Evolutionary conservation across 1,284 basidiomycete species (phyloP).

Genomic region (Rhodotorula sp.): DNA sequence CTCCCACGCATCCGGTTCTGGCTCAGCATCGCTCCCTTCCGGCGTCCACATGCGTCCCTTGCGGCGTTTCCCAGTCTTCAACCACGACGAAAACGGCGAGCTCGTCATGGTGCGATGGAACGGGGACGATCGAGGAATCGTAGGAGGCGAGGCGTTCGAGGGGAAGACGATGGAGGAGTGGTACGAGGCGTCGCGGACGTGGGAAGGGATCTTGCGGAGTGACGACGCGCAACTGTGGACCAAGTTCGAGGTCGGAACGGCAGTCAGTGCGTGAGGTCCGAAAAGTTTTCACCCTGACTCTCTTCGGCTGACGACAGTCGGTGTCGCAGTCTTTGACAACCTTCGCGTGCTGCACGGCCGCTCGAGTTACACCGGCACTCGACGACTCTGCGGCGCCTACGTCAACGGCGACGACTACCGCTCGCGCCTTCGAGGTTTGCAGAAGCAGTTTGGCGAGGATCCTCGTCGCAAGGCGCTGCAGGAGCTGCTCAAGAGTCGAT

Average conservation of each 20-base stretch:
- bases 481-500: neutral
- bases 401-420: constrained; percentile 85
- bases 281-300: neutral
- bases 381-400: constrained; percentile 94
- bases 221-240: constrained; percentile 88
- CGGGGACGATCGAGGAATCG: constrained; percentile 84
- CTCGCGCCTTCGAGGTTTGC: constrained; percentile 69
- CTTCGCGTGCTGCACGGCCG: constrained; percentile 92
- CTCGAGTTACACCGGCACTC: constrained; percentile 78
- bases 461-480: neutral
- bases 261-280: constrained; percentile 66
- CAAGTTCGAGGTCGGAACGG: constrained; percentile 79
- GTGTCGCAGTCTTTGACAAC: constrained; percentile 75
- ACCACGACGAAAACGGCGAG: constrained; percentile 66
- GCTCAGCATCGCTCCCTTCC: constrained; percentile 63
- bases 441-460: constrained; percentile 27
- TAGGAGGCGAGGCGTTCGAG: constrained; percentile 66
- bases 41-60: constrained; percentile 66
- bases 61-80: constrained; percentile 51
- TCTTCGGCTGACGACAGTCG: neutral
- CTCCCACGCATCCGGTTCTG: constrained; percentile 84
- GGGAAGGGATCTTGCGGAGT: constrained; percentile 73
- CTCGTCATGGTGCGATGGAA: constrained; percentile 87
- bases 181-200: constrained; percentile 78
- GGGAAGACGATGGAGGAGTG: constrained; percentile 52